Base-by-base conservation (phyloP, 495 filamentous ascomycete genomes). In the Venustampulla echinocandica region DNA sequence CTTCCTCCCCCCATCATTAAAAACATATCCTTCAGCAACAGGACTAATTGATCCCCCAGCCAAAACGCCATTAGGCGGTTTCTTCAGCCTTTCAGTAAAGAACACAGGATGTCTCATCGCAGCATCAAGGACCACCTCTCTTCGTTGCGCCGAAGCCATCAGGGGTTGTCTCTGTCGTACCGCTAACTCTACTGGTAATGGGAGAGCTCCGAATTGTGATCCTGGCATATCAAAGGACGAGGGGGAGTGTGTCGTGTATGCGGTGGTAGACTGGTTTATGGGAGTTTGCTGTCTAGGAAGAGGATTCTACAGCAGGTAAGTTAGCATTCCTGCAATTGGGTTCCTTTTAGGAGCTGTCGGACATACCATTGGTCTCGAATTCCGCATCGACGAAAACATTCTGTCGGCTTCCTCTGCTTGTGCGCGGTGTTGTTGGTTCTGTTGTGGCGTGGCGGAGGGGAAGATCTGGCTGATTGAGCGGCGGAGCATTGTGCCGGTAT, bases 71-170 rank as follows among this genome's bases (percentile, higher is more conserved):
- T 57, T 45, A 1, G 68, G 59, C 3, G 68, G 59, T 33, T 63
- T 66, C 43, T 68, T 70, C 37, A 79, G 52, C 37, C 68, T 68
- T 11, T 71, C 61, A 11, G 74, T 77, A 59, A 80, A 80, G 60
- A 80, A 79, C 4, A 77, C 75, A 4, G 77, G 77, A 47, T 81
- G 76, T 19, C 69, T 55, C 27, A 61, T 64, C 1, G 74, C 65
- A 18, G 70, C 49, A 57, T 75, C 57, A 7, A 54, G 42, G 7
- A 30, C n/a, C 27, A 30, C 27, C n/a, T n/a, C n/a, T n/a, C n/a
- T n/a, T 30, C n/a, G 27, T 7, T 7, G n/a, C 32, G 39, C 39
- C 37, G 37, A 10, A 27, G 5, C 21, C 21, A 4, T 41, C 9
- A 22, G 15, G 10, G 17, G 9, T 41, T 22, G 4, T 4, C 14